Percentiles rank a stretch among this genome's conserved stretches.
phyloP scores from a whole-genome alignment of 225 moss, liverwort and hornwort genomes.

The Pseudoscleropodium purum region DNA sequence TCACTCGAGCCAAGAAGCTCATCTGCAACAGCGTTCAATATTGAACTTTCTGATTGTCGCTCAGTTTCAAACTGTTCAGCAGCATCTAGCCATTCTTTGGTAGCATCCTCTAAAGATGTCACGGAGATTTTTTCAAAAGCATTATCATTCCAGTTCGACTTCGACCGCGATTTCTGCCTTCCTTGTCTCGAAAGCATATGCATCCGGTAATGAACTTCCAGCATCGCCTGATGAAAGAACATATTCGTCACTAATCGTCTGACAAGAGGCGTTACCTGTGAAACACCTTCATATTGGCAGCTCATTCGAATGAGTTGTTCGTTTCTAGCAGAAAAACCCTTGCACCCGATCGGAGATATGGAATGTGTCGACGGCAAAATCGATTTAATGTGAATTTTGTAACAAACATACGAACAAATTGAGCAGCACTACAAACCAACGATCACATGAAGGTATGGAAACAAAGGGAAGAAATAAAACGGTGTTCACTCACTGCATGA shows the following conservation, averaged over 20 bases:
- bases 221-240: constrained; percentile 60
- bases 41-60: constrained; percentile 43
- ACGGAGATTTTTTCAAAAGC: background rate
- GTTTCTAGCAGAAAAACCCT: background rate
- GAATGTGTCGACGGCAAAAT: background rate
- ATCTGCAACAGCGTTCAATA: constrained; percentile 75
- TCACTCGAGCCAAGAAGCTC: constrained; percentile 52
- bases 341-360: background rate
- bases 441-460: background rate
- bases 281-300: background rate
- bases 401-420: background rate
- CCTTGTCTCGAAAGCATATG: constrained; percentile 62
- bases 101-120: constrained; percentile 52
- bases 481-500: constrained; percentile 60
- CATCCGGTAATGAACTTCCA: constrained; percentile 95
- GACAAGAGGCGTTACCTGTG: background rate
- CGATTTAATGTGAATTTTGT: background rate
- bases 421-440: background rate
- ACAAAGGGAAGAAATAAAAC: background rate
- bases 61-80: constrained; percentile 60
- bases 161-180: constrained; percentile 14
- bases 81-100: constrained; percentile 73
- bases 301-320: background rate
- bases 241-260: background rate
- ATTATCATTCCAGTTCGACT: background rate